Conservation (phyloP, 106 monocot species). For the Xerophyta viscosa region DNA sequence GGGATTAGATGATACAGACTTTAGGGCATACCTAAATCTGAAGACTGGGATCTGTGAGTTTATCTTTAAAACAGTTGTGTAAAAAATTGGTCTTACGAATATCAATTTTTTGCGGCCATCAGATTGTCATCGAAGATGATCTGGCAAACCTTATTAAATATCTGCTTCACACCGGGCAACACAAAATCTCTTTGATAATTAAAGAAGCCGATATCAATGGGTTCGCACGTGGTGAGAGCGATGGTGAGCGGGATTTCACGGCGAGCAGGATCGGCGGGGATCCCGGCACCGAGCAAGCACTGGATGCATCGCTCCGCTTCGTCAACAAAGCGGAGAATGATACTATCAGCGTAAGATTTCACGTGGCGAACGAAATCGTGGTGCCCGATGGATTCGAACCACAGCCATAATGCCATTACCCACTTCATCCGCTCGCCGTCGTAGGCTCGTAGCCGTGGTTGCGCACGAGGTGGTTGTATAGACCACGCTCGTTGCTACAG, state of each 20-base stretch:
- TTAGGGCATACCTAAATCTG: too few relatives aligned
- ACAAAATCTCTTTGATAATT: neutral
- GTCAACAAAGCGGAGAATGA: neutral
- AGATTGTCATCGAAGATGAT: too few relatives aligned
- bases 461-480: neutral
- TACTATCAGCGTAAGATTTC: neutral
- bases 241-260: neutral
- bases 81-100: too few relatives aligned
- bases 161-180: neutral
- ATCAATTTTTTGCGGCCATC: too few relatives aligned
- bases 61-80: too few relatives aligned
- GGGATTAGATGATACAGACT: too few relatives aligned
- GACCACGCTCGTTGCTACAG: constrained; percentile 1
- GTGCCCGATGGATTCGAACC: constrained; percentile 5
- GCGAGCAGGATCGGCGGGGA: neutral
- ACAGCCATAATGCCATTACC: constrained; percentile 1
- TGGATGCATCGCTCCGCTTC: neutral
- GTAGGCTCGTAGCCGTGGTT: neutral
- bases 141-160: neutral
- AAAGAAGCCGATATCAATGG: neutral
- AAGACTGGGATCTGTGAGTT: too few relatives aligned
- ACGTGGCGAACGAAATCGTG: neutral
- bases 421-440: neutral
- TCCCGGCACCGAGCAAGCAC: neutral
- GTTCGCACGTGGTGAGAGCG: neutral